Evolutionary conservation across 768 basidiomycete species (phyloP).

Genomic region (Chalciporus sphaerocephalus): DNA sequence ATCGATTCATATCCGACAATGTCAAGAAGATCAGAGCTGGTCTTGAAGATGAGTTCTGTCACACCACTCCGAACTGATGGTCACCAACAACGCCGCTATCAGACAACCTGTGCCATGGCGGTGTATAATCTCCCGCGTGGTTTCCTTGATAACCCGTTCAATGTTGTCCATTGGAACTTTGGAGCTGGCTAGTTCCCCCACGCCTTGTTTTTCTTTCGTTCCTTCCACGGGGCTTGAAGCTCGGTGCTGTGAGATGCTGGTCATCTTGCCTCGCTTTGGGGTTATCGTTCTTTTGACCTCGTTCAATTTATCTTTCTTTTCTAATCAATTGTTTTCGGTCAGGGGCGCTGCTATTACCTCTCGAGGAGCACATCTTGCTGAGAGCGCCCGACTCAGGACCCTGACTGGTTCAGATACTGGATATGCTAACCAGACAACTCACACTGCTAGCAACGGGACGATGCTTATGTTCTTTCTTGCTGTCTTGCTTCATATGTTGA

Average conservation of each 20-base stretch:
- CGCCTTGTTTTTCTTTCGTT: not conserved
- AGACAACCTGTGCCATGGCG: not conserved
- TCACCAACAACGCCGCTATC: too few relatives aligned
- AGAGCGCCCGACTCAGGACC: too few relatives aligned
- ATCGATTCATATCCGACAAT: too few relatives aligned
- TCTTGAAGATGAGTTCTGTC: too few relatives aligned
- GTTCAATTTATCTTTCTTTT: not conserved
- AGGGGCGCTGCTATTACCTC: not conserved
- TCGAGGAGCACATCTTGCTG: not conserved
- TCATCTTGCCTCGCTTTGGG: slow-evolving; percentile 4
- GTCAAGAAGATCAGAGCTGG: too few relatives aligned
- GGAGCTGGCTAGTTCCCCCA: not conserved
- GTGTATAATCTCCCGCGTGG: not conserved
- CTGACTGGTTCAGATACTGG: too few relatives aligned
- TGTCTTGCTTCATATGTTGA: not conserved
- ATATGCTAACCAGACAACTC: not conserved
- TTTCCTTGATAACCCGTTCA: not conserved
- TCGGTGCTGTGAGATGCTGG: slow-evolving; percentile 12
- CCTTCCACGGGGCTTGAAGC: slow-evolving; percentile 11
- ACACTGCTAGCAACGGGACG: not conserved
- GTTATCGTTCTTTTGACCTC: not conserved
- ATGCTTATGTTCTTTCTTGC: not conserved
- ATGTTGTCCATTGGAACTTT: not conserved
- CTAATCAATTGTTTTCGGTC: not conserved
- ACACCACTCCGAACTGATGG: too few relatives aligned